These are phyloP conservation scores for Ceratocystis papillata DNA, from an alignment of 2,329 filamentous ascomycete species.

Conservation along the genomic window DNA sequence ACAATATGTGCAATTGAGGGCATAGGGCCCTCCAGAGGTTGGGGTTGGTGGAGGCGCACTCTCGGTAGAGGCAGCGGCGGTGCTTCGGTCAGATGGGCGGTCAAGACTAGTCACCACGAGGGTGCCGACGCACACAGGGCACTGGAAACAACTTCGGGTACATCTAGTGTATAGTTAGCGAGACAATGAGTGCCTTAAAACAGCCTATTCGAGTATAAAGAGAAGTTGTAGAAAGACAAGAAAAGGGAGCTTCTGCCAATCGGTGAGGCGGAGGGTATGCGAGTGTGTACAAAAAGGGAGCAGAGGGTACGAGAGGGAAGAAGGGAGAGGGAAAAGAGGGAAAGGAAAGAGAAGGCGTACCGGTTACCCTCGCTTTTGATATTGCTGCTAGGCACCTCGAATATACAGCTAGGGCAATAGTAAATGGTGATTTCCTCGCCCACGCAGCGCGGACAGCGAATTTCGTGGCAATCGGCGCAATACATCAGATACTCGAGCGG, in stretches of 20 bases:
- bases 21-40: slow-evolving; percentile 48
- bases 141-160: slow-evolving; percentile 90
- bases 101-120: slow-evolving; percentile 65
- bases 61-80: slow-evolving; percentile 35
- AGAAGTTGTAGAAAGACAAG: neutral
- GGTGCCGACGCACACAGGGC: slow-evolving; percentile 67
- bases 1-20: slow-evolving; percentile 81
- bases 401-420: slow-evolving; percentile 90
- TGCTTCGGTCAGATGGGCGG: slow-evolving; percentile 37
- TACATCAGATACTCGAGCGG: slow-evolving; percentile 89
- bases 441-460: slow-evolving; percentile 84
- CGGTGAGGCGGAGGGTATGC: neutral
- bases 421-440: slow-evolving; percentile 89
- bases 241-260: neutral
- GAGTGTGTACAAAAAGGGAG: neutral
- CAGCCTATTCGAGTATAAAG: neutral
- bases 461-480: slow-evolving; percentile 95
- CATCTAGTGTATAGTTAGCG: slow-evolving; percentile 45
- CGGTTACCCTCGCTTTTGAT: slow-evolving; percentile 87
- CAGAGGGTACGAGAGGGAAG: neutral
- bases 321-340: neutral
- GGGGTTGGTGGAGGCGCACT: slow-evolving; percentile 33
- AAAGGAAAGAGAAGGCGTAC: slow-evolving; percentile 39
- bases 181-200: neutral
- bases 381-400: slow-evolving; percentile 88